Conservation (phyloP, 805 yeast genomes). For the Saccharomycopsis javanensis region DNA sequence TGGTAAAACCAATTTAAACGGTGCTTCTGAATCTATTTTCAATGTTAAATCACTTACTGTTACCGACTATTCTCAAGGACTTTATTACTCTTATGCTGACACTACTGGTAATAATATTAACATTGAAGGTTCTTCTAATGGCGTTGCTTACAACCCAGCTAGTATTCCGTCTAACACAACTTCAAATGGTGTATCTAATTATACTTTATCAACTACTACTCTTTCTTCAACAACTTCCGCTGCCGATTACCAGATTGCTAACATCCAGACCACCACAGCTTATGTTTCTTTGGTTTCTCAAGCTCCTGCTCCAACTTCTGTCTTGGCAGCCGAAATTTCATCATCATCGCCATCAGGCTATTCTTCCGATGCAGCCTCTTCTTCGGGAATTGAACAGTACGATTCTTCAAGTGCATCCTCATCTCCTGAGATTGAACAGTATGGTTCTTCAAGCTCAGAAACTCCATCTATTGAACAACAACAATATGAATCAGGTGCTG, state of each 20-base stretch:
- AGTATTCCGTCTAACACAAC: conserved; percentile 14
- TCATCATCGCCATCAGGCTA: not conserved
- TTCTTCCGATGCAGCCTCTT: not conserved
- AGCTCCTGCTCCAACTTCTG: conserved; percentile 13
- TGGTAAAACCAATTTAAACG: conserved; percentile 40
- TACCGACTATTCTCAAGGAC: conserved; percentile 42
- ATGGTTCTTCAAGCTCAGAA: not conserved
- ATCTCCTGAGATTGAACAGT: not conserved
- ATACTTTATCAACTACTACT: conserved; percentile 16
- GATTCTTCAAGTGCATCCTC: not conserved
- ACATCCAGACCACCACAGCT: conserved; percentile 14
- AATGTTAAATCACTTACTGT: conserved; percentile 39
- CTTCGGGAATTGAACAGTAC: not conserved
- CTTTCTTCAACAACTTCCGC: conserved; percentile 14
- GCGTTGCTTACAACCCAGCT: conserved; percentile 3
- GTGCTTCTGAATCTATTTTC: conserved; percentile 39
- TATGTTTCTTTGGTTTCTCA: conserved; percentile 15
- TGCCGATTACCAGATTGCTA: conserved; percentile 7
- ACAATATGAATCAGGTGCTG: not conserved
- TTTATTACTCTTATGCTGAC: conserved; percentile 33
- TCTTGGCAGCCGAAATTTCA: conserved; percentile 10
- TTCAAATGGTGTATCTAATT: conserved; percentile 14
- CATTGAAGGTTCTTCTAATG: conserved; percentile 34
- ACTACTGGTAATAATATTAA: conserved; percentile 29
- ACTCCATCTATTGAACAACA: not conserved